These are phyloP conservation scores for Antitrichia curtipendula DNA, from an alignment of 225 moss, liverwort and hornwort genomes.

Conservation along the genomic window DNA sequence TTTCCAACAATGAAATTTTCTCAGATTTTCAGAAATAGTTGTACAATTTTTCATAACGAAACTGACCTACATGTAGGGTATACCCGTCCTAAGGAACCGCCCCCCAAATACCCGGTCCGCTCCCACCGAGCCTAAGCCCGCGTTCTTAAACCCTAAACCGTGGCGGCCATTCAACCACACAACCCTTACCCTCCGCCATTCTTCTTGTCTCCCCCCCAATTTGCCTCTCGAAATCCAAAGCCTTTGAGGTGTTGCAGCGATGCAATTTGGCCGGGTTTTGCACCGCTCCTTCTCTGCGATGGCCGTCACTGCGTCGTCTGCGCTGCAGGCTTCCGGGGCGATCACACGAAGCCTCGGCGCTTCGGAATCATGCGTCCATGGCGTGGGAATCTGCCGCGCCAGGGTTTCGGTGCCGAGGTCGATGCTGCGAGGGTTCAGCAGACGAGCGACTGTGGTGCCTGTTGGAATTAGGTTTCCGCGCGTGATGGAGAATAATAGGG, in stretches of 20 bases:
- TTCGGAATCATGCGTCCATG: neutral
- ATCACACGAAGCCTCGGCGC: neutral
- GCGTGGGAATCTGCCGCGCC: neutral
- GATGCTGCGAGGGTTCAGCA: neutral
- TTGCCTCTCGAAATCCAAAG: neutral
- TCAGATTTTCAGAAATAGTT: too few relatives aligned
- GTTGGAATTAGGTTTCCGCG: neutral
- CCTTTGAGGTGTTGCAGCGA: neutral
- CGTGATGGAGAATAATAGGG: neutral
- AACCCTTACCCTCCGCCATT: neutral
- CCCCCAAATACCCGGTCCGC: neutral
- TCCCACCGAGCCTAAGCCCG: neutral
- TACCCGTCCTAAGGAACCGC: neutral
- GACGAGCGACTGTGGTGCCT: conserved; percentile 6
- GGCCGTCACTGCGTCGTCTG: conserved; percentile 5
- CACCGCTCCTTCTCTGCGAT: conserved; percentile 14
- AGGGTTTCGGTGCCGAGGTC: neutral
- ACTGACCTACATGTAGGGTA: too few relatives aligned
- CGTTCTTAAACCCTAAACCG: neutral
- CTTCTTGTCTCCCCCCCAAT: neutral
- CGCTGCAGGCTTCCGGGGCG: neutral
- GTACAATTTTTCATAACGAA: too few relatives aligned
- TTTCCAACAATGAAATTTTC: too few relatives aligned
- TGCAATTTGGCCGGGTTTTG: conserved; percentile 4
- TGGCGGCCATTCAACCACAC: conserved; percentile 5